Base-by-base conservation (phyloP, 495 filamentous ascomycete species). In the Jackrogersella multiformis region DNA sequence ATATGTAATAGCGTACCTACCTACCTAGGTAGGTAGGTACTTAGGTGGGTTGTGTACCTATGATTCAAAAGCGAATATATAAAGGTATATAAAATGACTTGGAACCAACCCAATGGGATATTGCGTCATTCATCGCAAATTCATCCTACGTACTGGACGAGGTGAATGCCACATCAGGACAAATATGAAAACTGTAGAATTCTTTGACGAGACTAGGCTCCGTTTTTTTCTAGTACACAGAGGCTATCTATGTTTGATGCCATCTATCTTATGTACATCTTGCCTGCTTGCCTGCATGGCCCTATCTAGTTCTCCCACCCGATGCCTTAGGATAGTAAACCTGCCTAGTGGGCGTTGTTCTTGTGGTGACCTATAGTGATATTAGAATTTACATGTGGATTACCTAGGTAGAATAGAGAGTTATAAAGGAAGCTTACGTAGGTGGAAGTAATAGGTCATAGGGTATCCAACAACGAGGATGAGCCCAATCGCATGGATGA, bases 381-480 rank as follows among this genome's bases (percentile, higher is more conserved):
- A 77, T 77, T 51, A 73, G 60, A 42, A 69, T 36, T 35, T 46
- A 21, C 45, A 26, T 6, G 12, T 15, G 15, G 34, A 24, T 59
- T 18, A 5, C 5, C 20, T 21, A 23, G 9, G 12, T 18, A 18
- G 16, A 7, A 20, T 0, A 20, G 38, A 30, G 20, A 6, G 20
- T 34, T 8, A n/a, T n/a, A 38, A 10, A 12, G 32, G 9, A 35
- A 58, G 86, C 92, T 77, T 88, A 99, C 95, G 93, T 69, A 98
- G 87, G 81, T 99, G 96, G 91, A 96, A 98, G 86, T 99, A 98
- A 89, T 99, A 99, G 80, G 95, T 90, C 82, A 97, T 90, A 66
- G 90, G 90, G 82, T 99, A 99, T 69, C 93, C 93, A 63, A 97
- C 70, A 58, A 86, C 77, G 62, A 94, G 77, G 48, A 99, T 79